Evolutionary conservation across 352 stramenopile genomes (phyloP), one percentile per base, ranked within the genome.

Genomic region (Halophytophthora batemanensis): DNA sequence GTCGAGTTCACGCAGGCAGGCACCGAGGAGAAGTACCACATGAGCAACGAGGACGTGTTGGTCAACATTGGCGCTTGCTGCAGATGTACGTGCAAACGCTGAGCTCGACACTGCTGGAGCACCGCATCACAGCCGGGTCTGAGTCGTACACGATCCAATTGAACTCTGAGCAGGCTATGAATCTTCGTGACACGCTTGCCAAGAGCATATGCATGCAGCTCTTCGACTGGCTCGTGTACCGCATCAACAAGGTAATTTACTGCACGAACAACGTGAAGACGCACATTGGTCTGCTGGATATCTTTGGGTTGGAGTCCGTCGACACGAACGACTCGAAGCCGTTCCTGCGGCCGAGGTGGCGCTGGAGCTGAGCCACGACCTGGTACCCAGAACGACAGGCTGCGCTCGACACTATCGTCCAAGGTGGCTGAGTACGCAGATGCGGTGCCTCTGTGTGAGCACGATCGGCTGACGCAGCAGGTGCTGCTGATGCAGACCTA

Each of bases 261-360:
- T 84, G 77, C 5, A 87, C 73, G n/a, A 68, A 66, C 50, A 86
- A 86, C 43, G 75, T 87, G 39, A 66, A 83, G 64, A 77, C 69
- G 15, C 77, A 90, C 66, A 97, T 98, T 60, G 87, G 90, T 51
- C 64, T 98, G 50, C 68, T 98, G 17, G 95, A 98, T 69, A 98
- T 98, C 55, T 98, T 98, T 64, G 93, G 95, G 12, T 98, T 98
- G 56, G 95, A 98, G 68, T 87, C 71, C 43, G 98, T 98, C 50
- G 68, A 95, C 33, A 74, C 69, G 36, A 90, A 92, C 55, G 82
- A 71, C 22, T 96, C 96, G 38, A 85, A 96, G 57, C 92, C 98
- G 64, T 67, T 96, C 23, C 74, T 17, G 77, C 77, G 35, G 77
- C 77, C 17, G 75, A 83, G 50, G 54, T 71, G 10, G 77, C 77